Conservation (phyloP, 108 stramenopile genomes). For the Mayamaea pseudoterrestris region DNA sequence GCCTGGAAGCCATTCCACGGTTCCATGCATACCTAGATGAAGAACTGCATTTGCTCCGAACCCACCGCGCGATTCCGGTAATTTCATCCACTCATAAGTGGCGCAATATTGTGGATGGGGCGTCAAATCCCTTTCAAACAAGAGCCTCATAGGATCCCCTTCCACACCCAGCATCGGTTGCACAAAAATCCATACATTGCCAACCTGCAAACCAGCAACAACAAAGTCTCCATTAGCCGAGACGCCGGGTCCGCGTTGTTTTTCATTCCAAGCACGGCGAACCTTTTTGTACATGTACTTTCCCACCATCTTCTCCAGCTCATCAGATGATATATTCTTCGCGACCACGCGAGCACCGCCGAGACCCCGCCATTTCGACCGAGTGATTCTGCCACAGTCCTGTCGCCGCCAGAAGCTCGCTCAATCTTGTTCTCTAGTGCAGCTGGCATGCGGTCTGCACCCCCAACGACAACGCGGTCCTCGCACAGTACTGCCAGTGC, state of each 20-base stretch:
- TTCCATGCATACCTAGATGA: conserved; percentile 81
- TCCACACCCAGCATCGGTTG: conserved; percentile 79
- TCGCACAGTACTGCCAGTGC: conserved; percentile 26
- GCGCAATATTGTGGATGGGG: conserved; percentile 85
- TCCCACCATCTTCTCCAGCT: conserved; percentile 53
- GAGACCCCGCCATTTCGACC: conserved; percentile 35
- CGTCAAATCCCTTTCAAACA: conserved; percentile 77
- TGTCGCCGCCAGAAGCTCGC: conserved; percentile 35
- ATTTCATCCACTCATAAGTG: conserved; percentile 57
- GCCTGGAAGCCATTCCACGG: conserved; percentile 69
- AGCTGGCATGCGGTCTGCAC: conserved; percentile 38
- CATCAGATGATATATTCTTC: conserved; percentile 28
- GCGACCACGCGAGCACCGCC: conserved; percentile 51
- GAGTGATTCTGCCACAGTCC: conserved; percentile 41
- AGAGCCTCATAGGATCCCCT: conserved; percentile 80
- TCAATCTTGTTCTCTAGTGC: conserved; percentile 37
- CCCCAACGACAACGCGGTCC: conserved; percentile 39
- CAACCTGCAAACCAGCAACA: conserved; percentile 67
- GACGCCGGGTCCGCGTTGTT: conserved; percentile 47
- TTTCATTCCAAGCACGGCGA: conserved; percentile 49
- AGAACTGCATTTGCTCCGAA: conserved; percentile 54
- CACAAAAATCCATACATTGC: conserved; percentile 70
- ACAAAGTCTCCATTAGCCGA: conserved; percentile 52
- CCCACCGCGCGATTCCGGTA: conserved; percentile 30
- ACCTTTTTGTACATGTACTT: conserved; percentile 71